Percentiles rank a stretch among this genome's conserved stretches.
phyloP scores from a whole-genome alignment of 73 alveolate genomes.

The Breviolum minutum region DNA sequence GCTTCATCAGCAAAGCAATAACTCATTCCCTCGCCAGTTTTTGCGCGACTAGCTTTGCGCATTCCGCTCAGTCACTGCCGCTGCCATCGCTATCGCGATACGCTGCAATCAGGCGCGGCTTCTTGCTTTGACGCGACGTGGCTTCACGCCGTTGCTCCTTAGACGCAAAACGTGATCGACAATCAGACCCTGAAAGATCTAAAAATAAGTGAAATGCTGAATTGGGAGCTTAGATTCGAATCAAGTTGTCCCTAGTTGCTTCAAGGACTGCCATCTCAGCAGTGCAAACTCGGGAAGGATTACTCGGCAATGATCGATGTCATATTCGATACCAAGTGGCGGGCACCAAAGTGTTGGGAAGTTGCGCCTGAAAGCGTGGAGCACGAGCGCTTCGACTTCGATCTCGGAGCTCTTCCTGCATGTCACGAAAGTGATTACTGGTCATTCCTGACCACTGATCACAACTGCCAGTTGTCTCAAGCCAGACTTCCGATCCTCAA shows the following conservation, averaged over 20 bases:
- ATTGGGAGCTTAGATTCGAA: background rate
- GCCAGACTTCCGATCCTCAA: background rate
- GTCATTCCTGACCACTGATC: no score
- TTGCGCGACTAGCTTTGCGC: no score
- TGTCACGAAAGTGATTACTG: background rate
- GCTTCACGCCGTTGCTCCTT: background rate
- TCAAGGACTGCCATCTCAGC: no score
- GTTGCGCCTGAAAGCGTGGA: conserved; percentile 14
- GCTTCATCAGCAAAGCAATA: no score
- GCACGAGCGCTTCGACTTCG: background rate
- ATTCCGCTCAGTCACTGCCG: background rate
- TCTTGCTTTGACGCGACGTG: background rate
- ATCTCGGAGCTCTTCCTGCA: background rate
- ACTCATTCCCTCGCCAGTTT: no score
- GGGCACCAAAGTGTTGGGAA: background rate
- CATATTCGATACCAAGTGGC: no score
- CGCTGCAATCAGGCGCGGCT: conserved; percentile 37
- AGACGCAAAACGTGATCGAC: background rate
- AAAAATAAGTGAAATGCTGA: background rate
- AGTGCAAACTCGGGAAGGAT: no score
- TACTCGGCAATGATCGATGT: no score
- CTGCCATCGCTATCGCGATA: conserved; percentile 2
- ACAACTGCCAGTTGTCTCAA: no score
- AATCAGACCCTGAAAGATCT: background rate
- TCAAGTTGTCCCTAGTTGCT: no score